Base-by-base conservation (phyloP, 2,329 filamentous ascomycete species). In the Tolypocladium tropicale region DNA sequence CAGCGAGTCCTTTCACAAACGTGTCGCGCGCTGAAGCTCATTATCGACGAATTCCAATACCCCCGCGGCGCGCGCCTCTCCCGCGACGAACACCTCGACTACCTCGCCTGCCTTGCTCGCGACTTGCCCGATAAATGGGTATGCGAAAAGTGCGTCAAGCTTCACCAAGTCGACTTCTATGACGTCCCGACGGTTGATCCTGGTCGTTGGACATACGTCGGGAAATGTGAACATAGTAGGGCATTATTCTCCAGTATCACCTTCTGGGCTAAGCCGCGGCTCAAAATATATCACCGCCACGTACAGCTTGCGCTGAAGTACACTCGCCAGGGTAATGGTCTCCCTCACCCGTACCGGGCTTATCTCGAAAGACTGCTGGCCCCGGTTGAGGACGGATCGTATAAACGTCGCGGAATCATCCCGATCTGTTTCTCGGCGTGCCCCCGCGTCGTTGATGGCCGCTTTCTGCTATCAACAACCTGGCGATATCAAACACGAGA, bases 271-370 rank as follows among this genome's bases (percentile, higher is more conserved):
- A n/a, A n/a, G n/a, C n/a, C n/a, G n/a, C n/a, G n/a, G n/a, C n/a
- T n/a, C n/a, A n/a, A n/a, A n/a, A n/a, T n/a, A n/a, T n/a, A n/a
- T n/a, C 30, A 56, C 32, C 56, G 39, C 23, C 56, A 61, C 18
- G 39, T 57, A 16, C 59, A 61, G 37, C 30, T 59, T 7, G 48
- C 58, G 11, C 56, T 61, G 18, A 59, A 59, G 28, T 60, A 61
- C 23, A 56, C 58, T 11, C 46, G 59, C 11, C 32, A 57, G 52
- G 41, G 43, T 30, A 28, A 51, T 6, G 10, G 18, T 11, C 43
- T 48, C 6, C 43, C 14, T 23, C 43, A 14, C 5, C 7, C 25
- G n/a, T n/a, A 53, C 4, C 48, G 34, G 16, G 23, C 9, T 16
- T 53, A 58, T 49, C 59, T 55, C 23, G 9, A 57, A n/a, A 49